Evolutionary conservation across 139 green algal species (phyloP), one percentile per base, ranked within the genome.

Genomic region (Marvania coccoides): DNA sequence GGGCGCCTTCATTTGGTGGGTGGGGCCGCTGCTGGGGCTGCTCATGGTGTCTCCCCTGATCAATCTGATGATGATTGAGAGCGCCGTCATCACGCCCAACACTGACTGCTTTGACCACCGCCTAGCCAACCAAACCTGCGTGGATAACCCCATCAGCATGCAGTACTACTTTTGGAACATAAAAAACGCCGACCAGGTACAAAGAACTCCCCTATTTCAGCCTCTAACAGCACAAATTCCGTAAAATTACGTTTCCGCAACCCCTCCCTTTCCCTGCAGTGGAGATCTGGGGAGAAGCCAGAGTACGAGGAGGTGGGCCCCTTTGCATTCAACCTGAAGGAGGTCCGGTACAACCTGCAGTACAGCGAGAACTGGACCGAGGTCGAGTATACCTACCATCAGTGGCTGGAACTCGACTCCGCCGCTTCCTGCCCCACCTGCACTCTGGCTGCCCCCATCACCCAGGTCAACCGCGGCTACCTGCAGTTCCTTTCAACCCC

Each of bases 101-200:
- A 67, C 39, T 9, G 23, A 70, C 38, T 81, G 74, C 72, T 67
- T 39, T 47, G 40, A 76, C 39, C 30, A 72, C 51, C 57, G n/a
- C 2, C 2, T 67, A 8, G 24, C 12, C 5, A 39, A 34, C 6
- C 61, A 76, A 34, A 37, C 45, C 3, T 76, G 69, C 53, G n/a
- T n/a, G n/a, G 19, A 65, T 6, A 14, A 53, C 40, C 42, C 37
- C 5, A 28, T 66, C 13, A n/a, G 29, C 14, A 60, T 66, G n/a
- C 63, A 81, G 7, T 81, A 81, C 63, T 75, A 55, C 53, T 74
- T 81, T 28, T 81, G 56, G 40, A 71, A 81, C 47, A 59, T 81
- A 26, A 78, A 61, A 6, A 81, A 81, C 40, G n/a, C 34, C 1
- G 56, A 73, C 6, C 29, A 77, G 62, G 64, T 78, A 38, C 19